Evolutionary conservation across 805 yeast species (phyloP).

Genomic region (Monosporozyma aquatica): DNA sequence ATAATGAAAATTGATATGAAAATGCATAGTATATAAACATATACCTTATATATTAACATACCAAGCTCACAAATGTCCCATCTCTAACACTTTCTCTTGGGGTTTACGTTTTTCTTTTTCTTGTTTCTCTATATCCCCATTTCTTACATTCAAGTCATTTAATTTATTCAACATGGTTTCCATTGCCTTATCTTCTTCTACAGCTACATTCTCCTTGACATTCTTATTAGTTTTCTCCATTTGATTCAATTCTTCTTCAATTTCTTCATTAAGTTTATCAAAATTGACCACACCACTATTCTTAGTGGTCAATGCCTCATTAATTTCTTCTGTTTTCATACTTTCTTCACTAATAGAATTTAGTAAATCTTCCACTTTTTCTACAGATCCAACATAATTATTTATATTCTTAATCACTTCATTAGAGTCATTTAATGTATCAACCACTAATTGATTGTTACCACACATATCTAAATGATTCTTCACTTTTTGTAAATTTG

Average conservation of each 20-base stretch:
- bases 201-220: slow-evolving; percentile 1
- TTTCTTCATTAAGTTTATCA: slow-evolving; percentile 30
- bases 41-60: no score
- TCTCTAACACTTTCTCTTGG: not conserved
- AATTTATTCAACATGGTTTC: slow-evolving; percentile 13
- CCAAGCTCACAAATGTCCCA: no score
- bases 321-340: slow-evolving; percentile 33
- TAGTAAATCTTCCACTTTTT: slow-evolving; percentile 34
- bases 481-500: slow-evolving; percentile 33
- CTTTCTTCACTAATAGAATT: slow-evolving; percentile 34
- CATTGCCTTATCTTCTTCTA: not conserved
- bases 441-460: slow-evolving; percentile 33
- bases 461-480: slow-evolving; percentile 37
- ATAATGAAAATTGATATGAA: not conserved
- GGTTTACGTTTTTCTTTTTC: no score
- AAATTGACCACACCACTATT: slow-evolving; percentile 23
- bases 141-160: slow-evolving; percentile 16
- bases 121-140: not conserved
- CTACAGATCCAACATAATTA: slow-evolving; percentile 35
- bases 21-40: no score
- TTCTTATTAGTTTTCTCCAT: slow-evolving; percentile 6
- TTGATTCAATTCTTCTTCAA: slow-evolving; percentile 24
- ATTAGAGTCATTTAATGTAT: slow-evolving; percentile 32
- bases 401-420: slow-evolving; percentile 33
- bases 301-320: slow-evolving; percentile 18